Evolutionary conservation across 306 rosid genomes (phyloP), one percentile per base, ranked within the genome.

Genomic region (Medicago lupulina): DNA sequence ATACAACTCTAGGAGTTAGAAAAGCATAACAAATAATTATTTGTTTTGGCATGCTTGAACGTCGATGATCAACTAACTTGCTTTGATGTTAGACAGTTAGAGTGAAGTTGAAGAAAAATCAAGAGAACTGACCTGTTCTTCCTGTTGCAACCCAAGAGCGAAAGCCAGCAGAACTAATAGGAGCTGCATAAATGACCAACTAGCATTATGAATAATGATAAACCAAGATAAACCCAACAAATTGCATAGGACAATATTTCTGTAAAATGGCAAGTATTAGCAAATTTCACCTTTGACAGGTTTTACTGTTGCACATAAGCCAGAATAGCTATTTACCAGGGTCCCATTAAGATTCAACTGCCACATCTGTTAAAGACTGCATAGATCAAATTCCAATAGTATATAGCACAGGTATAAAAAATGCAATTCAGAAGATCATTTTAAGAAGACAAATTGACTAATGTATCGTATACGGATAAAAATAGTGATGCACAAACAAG

Each of bases 61-160:
- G 54, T 9, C 38, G 9, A 7, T 41, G 38, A 57, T 53, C 44
- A 70, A 39, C 51, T 46, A 76, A 63, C n/a, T 63, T 67, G 40
- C 41, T 43, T 18, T 9, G 39, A 43, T 76, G 70, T 21, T 71
- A n/a, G n/a, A n/a, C n/a, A n/a, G n/a, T n/a, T n/a, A 16, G 19
- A 44, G 46, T 76, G 55, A 38, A 63, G 60, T 70, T 10, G 68
- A 23, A 76, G 57, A 61, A 72, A 60, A 74, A 36, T 49, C 8
- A 51, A 15, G 49, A 55, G 73, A 64, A 58, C 80, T 47, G 25
- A 92, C 97, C 97, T 75, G 58, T 53, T 79, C 85, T 84, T 82
- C 99, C 97, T 0, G 90, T 86, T 19, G 99, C 99, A 51, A 89
- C 72, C 99, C 99, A 95, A 63, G 93, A 84, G 58, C 86, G 97